These are phyloP conservation scores for Fusarium torulosum DNA, from an alignment of 2,329 filamentous ascomycete species.

Conservation along the genomic window DNA sequence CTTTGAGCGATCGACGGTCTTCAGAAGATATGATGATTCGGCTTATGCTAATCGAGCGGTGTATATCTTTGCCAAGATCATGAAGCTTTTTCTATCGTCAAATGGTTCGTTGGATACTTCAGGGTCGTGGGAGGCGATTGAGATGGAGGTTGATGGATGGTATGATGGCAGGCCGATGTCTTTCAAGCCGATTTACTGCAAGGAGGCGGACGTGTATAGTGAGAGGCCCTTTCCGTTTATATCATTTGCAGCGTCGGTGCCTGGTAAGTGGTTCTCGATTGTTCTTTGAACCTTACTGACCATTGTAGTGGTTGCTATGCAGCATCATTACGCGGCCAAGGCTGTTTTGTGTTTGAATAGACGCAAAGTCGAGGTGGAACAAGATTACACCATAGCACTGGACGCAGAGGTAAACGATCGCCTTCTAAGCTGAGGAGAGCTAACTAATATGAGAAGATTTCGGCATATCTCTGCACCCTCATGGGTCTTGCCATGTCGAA, in stretches of 20 bases:
- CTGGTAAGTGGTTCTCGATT: not conserved
- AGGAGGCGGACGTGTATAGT: accelerated
- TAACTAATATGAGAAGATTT: not conserved
- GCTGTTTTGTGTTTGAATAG: not conserved
- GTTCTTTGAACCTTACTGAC: accelerated
- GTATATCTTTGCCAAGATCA: not conserved
- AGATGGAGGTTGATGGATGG: not conserved
- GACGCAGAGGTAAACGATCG: not conserved
- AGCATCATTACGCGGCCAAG: constrained; percentile 17
- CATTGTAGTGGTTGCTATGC: not conserved
- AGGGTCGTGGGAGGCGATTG: not conserved
- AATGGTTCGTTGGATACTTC: accelerated
- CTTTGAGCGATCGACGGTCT: constrained; percentile 7
- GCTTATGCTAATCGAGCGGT: constrained; percentile 5
- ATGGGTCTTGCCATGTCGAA: constrained; percentile 11
- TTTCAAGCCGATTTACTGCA: constrained; percentile 3
- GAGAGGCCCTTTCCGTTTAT: not conserved
- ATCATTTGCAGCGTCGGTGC: not conserved
- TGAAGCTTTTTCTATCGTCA: not conserved
- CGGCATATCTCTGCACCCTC: not conserved
- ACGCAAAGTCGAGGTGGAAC: not conserved
- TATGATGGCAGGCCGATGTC: not conserved
- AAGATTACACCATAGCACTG: accelerated
- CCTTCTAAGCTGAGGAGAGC: accelerated
- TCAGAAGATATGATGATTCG: constrained; percentile 2